phyloP scores from a whole-genome alignment of 306 rosid species.

The Casuarina cunninghamiana region DNA sequence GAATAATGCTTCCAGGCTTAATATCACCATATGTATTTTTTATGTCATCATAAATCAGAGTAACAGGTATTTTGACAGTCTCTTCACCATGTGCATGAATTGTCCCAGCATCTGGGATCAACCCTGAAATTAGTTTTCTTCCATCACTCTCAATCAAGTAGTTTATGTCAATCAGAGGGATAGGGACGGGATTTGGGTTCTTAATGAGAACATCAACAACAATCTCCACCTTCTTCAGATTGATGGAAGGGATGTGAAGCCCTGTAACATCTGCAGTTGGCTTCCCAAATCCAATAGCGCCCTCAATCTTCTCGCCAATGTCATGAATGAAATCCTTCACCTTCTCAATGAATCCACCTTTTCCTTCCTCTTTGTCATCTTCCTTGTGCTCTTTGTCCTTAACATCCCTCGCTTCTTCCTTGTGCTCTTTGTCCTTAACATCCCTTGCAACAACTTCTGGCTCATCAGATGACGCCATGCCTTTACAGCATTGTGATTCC shows the following conservation, averaged over 20 bases:
- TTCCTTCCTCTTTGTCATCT: slow-evolving; percentile 48
- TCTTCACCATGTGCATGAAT: slow-evolving; percentile 83
- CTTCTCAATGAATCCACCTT: slow-evolving; percentile 79
- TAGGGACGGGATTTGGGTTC: slow-evolving; percentile 92
- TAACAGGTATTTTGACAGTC: slow-evolving; percentile 71
- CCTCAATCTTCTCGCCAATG: slow-evolving; percentile 94
- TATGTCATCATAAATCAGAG: slow-evolving; percentile 77
- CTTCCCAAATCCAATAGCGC: slow-evolving; percentile 80
- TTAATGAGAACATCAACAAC: slow-evolving; percentile 83
- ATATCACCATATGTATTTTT: slow-evolving; percentile 69
- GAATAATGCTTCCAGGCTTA: slow-evolving; percentile 81
- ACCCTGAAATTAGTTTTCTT: slow-evolving; percentile 80
- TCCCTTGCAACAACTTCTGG: slow-evolving; percentile 63
- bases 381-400: slow-evolving; percentile 39
- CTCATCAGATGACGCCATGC: slow-evolving; percentile 67
- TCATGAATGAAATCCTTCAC: slow-evolving; percentile 94
- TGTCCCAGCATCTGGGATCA: slow-evolving; percentile 96
- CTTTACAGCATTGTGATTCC: neutral
- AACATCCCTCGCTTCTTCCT: slow-evolving; percentile 40
- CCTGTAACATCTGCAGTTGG: slow-evolving; percentile 81
- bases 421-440: slow-evolving; percentile 43
- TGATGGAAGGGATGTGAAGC: slow-evolving; percentile 66
- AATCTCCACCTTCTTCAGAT: slow-evolving; percentile 68
- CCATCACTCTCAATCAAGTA: slow-evolving; percentile 89
- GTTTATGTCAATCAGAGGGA: slow-evolving; percentile 78